Evolutionary conservation across 208 protist genomes (phyloP).

Genomic region (Novymonas esmeraldas): DNA sequence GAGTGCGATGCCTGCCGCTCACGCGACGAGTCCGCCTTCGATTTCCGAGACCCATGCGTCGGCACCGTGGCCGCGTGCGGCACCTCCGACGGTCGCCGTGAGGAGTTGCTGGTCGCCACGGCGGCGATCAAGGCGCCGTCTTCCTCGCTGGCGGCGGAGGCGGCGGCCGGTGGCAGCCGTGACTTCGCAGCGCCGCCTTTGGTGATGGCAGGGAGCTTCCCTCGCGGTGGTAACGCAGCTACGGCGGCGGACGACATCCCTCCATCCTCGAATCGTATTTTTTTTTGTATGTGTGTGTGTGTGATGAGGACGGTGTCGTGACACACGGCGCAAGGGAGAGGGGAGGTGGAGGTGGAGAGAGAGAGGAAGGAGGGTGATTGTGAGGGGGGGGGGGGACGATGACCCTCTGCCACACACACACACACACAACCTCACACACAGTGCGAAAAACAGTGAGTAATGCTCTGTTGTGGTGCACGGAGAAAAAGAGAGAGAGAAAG

Average conservation of each 20-base stretch:
- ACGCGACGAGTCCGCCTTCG: background rate
- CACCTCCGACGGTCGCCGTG: background rate
- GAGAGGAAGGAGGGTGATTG: background rate
- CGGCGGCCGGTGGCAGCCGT: background rate
- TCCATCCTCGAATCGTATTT: background rate
- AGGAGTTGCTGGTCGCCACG: background rate
- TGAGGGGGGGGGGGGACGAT: too few relatives aligned
- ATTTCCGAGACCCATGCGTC: background rate
- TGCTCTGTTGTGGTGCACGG: too few relatives aligned
- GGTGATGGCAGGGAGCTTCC: background rate
- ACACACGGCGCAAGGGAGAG: background rate
- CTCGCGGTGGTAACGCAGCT: background rate
- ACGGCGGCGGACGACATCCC: conserved; percentile 1
- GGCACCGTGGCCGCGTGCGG: background rate
- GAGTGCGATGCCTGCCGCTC: background rate
- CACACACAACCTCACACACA: too few relatives aligned
- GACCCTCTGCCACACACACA: too few relatives aligned
- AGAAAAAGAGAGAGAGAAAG: too few relatives aligned
- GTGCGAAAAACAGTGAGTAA: too few relatives aligned
- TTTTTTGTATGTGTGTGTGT: background rate
- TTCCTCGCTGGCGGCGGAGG: background rate
- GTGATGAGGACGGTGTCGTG: background rate
- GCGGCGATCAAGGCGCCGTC: background rate
- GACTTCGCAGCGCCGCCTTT: background rate
- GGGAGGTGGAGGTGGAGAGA: background rate